Percentiles rank a stretch among this genome's conserved stretches.
These are phyloP conservation scores for Neopestalotiopsis rosae DNA, from an alignment of 2,329 filamentous ascomycete genomes.

Conservation along the genomic window DNA sequence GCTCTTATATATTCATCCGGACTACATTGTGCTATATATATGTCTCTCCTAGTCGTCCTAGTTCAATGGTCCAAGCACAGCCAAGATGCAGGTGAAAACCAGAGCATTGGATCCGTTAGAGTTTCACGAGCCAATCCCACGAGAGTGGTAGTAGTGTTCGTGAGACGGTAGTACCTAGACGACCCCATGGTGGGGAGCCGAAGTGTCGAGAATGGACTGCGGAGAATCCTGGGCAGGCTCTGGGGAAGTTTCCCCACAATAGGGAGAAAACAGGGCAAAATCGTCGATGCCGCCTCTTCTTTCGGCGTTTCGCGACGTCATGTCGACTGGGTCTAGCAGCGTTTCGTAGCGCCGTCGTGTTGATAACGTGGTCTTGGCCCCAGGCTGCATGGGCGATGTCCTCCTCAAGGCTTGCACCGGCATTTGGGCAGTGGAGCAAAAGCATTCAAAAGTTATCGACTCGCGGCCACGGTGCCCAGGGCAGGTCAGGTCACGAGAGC, in stretches of 20 bases:
- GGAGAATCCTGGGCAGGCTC: constrained; percentile 3
- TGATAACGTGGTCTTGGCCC: constrained; percentile 1
- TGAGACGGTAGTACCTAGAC: background rate
- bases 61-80: background rate
- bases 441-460: background rate
- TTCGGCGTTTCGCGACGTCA: background rate
- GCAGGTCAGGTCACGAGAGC: background rate
- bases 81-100: background rate
- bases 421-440: constrained; percentile 3
- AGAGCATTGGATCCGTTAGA: background rate
- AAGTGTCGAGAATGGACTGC: constrained; percentile 13
- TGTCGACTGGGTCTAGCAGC: background rate
- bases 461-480: background rate
- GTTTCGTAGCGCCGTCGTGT: background rate
- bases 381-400: background rate
- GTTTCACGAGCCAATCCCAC: background rate
- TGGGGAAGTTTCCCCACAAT: constrained; percentile 6
- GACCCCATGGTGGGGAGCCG: background rate
- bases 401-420: background rate
- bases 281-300: constrained; percentile 10
- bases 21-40: background rate
- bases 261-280: constrained; percentile 7
- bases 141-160: background rate
- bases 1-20: background rate
- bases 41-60: background rate